Evolutionary conservation across 179 eudicot species (phyloP).

Genomic region (Gypsophila paniculata): DNA sequence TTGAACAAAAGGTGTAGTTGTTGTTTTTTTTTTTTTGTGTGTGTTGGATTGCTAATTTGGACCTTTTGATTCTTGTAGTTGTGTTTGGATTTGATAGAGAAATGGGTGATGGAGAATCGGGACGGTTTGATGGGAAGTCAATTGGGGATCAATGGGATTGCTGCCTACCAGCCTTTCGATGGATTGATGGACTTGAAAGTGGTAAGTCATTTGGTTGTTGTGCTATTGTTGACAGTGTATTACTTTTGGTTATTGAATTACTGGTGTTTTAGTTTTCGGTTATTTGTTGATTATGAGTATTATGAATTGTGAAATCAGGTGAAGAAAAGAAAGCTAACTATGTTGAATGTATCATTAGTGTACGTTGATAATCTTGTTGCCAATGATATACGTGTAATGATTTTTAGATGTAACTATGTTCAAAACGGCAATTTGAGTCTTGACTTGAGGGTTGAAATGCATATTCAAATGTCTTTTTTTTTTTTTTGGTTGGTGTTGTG

Average conservation of each 20-base stretch:
- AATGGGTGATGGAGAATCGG: slow-evolving; percentile 47
- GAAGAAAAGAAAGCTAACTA: background rate
- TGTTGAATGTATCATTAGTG: background rate
- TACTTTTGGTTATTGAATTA: background rate
- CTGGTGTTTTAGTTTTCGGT: background rate
- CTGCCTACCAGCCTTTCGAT: slow-evolving; percentile 52
- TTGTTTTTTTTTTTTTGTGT: no score
- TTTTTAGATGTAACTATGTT: background rate
- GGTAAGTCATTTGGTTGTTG: slow-evolving; percentile 30
- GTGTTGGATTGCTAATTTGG: slow-evolving; percentile 5
- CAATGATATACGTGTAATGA: background rate
- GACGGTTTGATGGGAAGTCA: slow-evolving; percentile 31
- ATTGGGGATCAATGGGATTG: slow-evolving; percentile 47
- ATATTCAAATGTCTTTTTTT: background rate
- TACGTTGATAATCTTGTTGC: background rate
- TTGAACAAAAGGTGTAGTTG: no score
- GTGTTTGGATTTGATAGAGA: slow-evolving; percentile 61
- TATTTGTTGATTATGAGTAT: slow-evolving; percentile 4
- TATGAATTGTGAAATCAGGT: background rate
- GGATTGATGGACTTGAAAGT: slow-evolving; percentile 49
- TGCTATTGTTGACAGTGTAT: background rate
- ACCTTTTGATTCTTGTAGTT: slow-evolving; percentile 33
- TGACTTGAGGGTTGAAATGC: background rate
- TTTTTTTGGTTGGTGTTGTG: background rate
- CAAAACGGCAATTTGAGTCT: background rate